Evolutionary conservation across 2,329 filamentous ascomycete genomes (phyloP), one percentile per base, ranked within the genome.

Genomic region (Aureobasidium mangrovei): DNA sequence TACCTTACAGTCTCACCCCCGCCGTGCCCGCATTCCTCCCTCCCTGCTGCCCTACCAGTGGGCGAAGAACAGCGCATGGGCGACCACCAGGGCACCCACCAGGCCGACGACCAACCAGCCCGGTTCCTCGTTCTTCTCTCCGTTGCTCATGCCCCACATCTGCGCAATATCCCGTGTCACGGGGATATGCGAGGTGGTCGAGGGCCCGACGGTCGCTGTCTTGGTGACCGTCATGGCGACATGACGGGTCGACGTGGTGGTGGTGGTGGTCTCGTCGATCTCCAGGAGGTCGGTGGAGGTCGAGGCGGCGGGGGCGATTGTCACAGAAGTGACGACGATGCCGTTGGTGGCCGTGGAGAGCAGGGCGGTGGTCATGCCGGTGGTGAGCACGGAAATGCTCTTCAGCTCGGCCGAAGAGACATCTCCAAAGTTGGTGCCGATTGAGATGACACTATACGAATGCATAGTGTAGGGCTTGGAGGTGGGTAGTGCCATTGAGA

Each of bases 251-350:
- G 38, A 28, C 18, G 31, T 35, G 32, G 32, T 43, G 31, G 48
- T 42, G 12, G 48, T 42, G 7, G 32, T 35, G 32, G 32, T 35
- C 32, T 35, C 32, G 32, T 35, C 32, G 32, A 35, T 10, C 32
- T 35, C 32, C 32, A 2, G 32, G 10, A 10, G 6, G 32, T 35
- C 10, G 32, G 32, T 35, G 32, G 32, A 35, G 32, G 32, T 35
- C 7, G 10, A 7, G 32, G 32, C 10, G 7, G 10, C 32, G 32
- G 32, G 32, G 2, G 10, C 32, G 7, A 10, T 35, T 7, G 32
- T 35, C 38, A 51, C 7, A 8, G 48, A 52, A 10, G 48, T 52
- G 39, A 43, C 29, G 7, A 52, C 31, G 6, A 52, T 32, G 39
- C 48, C 48, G 24, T 52, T 38, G 12, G 32, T 33, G 7, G 35